Base-by-base conservation (phyloP, 768 basidiomycete species). In the Kwoniella botswanensis region DNA sequence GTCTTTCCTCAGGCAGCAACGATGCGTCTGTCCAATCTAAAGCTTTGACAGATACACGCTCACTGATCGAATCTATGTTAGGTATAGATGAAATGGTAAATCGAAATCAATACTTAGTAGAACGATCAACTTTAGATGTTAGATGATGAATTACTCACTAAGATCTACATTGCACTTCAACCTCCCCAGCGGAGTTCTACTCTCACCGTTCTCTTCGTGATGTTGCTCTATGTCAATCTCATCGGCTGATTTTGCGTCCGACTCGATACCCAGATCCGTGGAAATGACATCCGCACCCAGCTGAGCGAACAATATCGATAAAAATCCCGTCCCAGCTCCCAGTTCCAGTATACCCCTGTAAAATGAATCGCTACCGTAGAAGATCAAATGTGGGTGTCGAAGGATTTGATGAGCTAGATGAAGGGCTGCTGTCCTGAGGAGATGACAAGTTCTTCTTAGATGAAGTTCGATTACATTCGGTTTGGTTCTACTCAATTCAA, bases 251-350 rank as follows among this genome's bases (percentile, higher is more conserved):
- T 67, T 18, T 1, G 15, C 6, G 17, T 67, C 71, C 4, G 59
- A 13, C 2, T 65, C 67, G 17, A 57, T 63, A 11, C 70, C 79
- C 3, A 81, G 69, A 67, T 81, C 79, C 6, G 79, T 81, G 9
- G 77, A 65, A 2, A 76, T 72, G 41, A 79, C 74, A 26, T 67
- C 42, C 18, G 53, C 26, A 6, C 74, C 79, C 7, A 76, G 63
- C 64, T 81, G 79, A 4, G 74, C 70, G 0, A 82, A 65, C 18
- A 83, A 72, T 50, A 77, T 74, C 0, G 79, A 80, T 29, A 83
- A 71, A 63, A 83, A 82, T 0, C 82, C 82, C 17, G 81, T 80
- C 5, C 82, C 82, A 35, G 81, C 74, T 15, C 82, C 82, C 2
- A 83, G 70, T 67, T 83, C 82, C 1, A 80, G 22, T 21, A 76